Base-by-base conservation (phyloP, 2,329 filamentous ascomycete genomes). In the Ophiostoma sp. region DNA sequence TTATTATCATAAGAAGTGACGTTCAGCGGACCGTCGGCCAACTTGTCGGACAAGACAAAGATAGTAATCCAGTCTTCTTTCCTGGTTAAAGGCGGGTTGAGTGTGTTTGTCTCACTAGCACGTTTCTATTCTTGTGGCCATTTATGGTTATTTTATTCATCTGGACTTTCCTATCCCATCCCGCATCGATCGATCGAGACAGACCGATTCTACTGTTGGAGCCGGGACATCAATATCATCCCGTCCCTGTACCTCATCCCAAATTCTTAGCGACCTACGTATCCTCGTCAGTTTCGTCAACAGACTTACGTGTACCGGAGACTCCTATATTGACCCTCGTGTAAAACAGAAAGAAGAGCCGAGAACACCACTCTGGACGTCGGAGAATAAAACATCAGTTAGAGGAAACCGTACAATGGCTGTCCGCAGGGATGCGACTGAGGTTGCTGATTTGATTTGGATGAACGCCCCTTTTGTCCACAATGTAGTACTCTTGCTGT, bases 61-160 rank as follows among this genome's bases (percentile, higher is more conserved):
- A 52, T 19, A n/a, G 50, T 55, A 7, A 22, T 8, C 15, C 15
- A 9, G 8, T 55, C 19, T 7, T 28, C 6, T 55, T 55, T 36
- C 57, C 57, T 61, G 57, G 57, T 61, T 61, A 61, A 61, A 55
- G n/a, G n/a, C n/a, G n/a, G n/a, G n/a, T n/a, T n/a, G n/a, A n/a
- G n/a, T n/a, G n/a, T n/a, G n/a, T n/a, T n/a, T n/a, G n/a, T n/a
- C n/a, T n/a, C n/a, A n/a, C n/a, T n/a, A 48, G 19, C 45, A 19
- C 45, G 15, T 55, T 61, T 61, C 57, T 61, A 61, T 61, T 61
- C 52, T 36, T n/a, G n/a, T 61, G 57, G 57, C 57, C 19, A 25
- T 55, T 28, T 55, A 12, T 55, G 52, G 52, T 28, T 55, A 28
- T 55, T 55, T 55, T 25, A 55, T 55, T 55, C 52, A 55, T n/a